A percentile compares a stretch with the other conserved stretches of the same genome.
These are phyloP conservation scores for Pelagomonas calceolata DNA, from an alignment of 108 stramenopile genomes.

Conservation along the genomic window DNA sequence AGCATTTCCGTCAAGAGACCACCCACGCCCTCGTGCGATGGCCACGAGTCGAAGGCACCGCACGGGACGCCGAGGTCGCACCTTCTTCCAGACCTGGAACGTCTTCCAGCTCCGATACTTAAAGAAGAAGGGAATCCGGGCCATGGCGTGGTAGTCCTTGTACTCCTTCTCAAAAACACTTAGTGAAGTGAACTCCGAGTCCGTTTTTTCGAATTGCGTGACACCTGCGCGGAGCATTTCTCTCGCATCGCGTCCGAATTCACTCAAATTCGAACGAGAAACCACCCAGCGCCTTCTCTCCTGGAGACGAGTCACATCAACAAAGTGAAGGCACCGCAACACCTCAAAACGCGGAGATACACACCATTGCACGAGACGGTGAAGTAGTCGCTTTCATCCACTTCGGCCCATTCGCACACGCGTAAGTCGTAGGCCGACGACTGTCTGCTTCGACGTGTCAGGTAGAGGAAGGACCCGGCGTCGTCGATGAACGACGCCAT, in stretches of 20 bases:
- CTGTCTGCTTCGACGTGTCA: slow-evolving; percentile 5
- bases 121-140: slow-evolving; percentile 33
- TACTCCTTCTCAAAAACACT: slow-evolving; percentile 47
- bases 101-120: slow-evolving; percentile 41
- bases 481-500: slow-evolving; percentile 22
- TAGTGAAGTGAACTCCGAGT: slow-evolving; percentile 45
- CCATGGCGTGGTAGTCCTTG: slow-evolving; percentile 34
- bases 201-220: slow-evolving; percentile 30
- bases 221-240: too few relatives aligned
- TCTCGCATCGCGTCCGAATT: too few relatives aligned
- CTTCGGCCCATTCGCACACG: slow-evolving; percentile 7
- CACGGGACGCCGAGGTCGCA: too few relatives aligned
- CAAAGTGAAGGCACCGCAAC: too few relatives aligned
- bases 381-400: slow-evolving; percentile 29
- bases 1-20: too few relatives aligned
- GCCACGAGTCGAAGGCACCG: too few relatives aligned
- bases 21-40: too few relatives aligned
- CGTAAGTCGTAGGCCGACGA: slow-evolving; percentile 33
- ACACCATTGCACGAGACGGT: slow-evolving; percentile 36
- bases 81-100: slow-evolving; percentile 42
- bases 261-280: too few relatives aligned
- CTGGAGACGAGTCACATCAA: too few relatives aligned
- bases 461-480: slow-evolving; percentile 33
- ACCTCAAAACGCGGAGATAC: too few relatives aligned
- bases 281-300: too few relatives aligned